phyloP scores from a whole-genome alignment of 1,284 basidiomycete genomes.

The Leucoagaricus sp. region DNA sequence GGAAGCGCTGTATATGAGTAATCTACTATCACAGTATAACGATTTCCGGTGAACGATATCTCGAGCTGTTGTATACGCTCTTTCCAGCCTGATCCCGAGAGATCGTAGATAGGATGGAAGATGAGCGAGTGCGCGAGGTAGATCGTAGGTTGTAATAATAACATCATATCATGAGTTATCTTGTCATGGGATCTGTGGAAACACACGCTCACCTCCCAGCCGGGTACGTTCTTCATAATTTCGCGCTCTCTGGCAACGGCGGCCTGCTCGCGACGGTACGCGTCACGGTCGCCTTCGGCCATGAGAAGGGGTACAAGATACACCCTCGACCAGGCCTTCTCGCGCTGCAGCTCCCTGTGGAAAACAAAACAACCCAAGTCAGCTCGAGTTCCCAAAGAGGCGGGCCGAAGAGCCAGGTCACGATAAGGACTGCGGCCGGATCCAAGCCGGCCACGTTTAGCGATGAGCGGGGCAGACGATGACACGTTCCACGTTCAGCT shows the following conservation, averaged over 20 bases:
- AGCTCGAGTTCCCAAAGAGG: constrained; percentile 8
- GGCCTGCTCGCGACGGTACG: constrained; percentile 83
- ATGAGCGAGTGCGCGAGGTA: not conserved
- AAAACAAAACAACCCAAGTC: constrained; percentile 14
- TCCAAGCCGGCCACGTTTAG: constrained; percentile 63
- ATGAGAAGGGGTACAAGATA: constrained; percentile 91
- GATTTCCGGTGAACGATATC: constrained; percentile 73
- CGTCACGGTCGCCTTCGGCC: constrained; percentile 92
- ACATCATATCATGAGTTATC: constrained; percentile 27
- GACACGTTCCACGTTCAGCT: constrained; percentile 67
- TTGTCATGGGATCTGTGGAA: constrained; percentile 21
- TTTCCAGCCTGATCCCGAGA: constrained; percentile 37
- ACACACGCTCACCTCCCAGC: constrained; percentile 83
- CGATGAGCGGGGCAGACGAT: constrained; percentile 50
- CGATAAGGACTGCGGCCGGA: constrained; percentile 59
- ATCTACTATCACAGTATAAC: constrained; percentile 50
- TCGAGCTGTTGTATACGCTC: constrained; percentile 84
- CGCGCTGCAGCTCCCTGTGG: constrained; percentile 88
- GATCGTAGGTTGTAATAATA: constrained; percentile 19
- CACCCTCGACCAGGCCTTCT: constrained; percentile 95
- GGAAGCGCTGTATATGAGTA: constrained; percentile 8
- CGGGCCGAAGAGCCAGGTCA: constrained; percentile 8
- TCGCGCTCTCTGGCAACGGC: constrained; percentile 80
- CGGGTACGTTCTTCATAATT: constrained; percentile 95
- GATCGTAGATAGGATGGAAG: constrained; percentile 2